Percentiles rank a stretch among this genome's conserved stretches.
Evolutionary conservation across 257 asterid genomes (phyloP).

Genomic region (Leonotis leonurus): DNA sequence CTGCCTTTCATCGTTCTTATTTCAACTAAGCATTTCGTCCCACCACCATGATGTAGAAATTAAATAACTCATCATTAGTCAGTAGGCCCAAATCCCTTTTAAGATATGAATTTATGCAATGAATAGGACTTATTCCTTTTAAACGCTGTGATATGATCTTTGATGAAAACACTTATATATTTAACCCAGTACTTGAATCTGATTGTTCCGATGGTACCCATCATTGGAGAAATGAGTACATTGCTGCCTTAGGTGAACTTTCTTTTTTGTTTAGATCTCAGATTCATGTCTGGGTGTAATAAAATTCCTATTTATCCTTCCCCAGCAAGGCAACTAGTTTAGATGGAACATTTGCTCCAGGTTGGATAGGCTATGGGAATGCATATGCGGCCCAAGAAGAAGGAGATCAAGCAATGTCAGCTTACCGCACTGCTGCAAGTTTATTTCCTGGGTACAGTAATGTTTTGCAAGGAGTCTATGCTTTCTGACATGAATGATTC

Average conservation of each 20-base stretch:
- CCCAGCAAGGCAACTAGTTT: slow-evolving; percentile 94
- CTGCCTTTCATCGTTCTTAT: neutral
- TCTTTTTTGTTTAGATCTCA: neutral
- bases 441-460: slow-evolving; percentile 87
- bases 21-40: neutral
- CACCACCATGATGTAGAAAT: neutral
- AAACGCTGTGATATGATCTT: neutral
- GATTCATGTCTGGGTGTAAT: neutral
- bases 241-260: neutral
- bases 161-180: neutral
- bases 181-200: neutral
- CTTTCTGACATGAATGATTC: neutral
- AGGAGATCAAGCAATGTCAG: slow-evolving; percentile 99
- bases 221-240: neutral
- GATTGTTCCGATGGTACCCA: neutral
- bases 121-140: too few relatives aligned
- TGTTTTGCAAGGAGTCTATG: too few relatives aligned
- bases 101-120: too few relatives aligned
- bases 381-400: slow-evolving; percentile 94
- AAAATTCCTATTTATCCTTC: slow-evolving; percentile 13
- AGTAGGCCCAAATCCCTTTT: neutral
- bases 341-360: slow-evolving; percentile 95
- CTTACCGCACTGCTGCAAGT: slow-evolving; percentile 98
- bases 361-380: slow-evolving; percentile 96
- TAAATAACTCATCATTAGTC: neutral